These are phyloP conservation scores for Jasminum sambac DNA, from an alignment of 257 asterid species.

Conservation along the genomic window DNA sequence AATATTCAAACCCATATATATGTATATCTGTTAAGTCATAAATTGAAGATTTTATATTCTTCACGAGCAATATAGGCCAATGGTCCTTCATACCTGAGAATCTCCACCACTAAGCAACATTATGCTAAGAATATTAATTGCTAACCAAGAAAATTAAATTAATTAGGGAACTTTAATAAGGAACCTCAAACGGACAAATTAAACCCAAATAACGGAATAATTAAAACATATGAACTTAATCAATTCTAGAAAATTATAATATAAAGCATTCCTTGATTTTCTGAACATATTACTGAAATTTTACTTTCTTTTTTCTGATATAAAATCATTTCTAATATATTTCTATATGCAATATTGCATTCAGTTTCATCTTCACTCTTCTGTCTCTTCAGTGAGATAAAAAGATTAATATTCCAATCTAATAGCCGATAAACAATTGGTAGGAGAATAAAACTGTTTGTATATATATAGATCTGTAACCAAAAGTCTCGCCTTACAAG, in stretches of 20 bases:
- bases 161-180: slow-evolving; percentile 9
- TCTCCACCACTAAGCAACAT: slow-evolving; percentile 10
- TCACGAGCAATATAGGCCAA: neutral
- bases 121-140: slow-evolving; percentile 19
- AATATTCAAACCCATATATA: too few relatives aligned
- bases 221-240: neutral
- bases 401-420: neutral
- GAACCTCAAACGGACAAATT: slow-evolving; percentile 2
- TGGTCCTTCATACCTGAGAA: slow-evolving; percentile 8
- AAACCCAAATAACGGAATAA: neutral
- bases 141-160: slow-evolving; percentile 7
- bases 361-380: neutral
- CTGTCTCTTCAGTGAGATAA: too few relatives aligned
- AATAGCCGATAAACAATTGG: too few relatives aligned
- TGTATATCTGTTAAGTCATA: too few relatives aligned
- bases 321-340: neutral
- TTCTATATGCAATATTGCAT: neutral
- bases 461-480: neutral
- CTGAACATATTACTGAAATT: neutral
- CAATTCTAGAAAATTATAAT: neutral
- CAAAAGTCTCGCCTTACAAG: neutral
- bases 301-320: neutral
- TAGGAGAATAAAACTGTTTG: too few relatives aligned
- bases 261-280: neutral
- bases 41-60: neutral